Evolutionary conservation across 1,284 basidiomycete genomes (phyloP), one percentile per base, ranked within the genome.

Genomic region (Marasmius sp.): DNA sequence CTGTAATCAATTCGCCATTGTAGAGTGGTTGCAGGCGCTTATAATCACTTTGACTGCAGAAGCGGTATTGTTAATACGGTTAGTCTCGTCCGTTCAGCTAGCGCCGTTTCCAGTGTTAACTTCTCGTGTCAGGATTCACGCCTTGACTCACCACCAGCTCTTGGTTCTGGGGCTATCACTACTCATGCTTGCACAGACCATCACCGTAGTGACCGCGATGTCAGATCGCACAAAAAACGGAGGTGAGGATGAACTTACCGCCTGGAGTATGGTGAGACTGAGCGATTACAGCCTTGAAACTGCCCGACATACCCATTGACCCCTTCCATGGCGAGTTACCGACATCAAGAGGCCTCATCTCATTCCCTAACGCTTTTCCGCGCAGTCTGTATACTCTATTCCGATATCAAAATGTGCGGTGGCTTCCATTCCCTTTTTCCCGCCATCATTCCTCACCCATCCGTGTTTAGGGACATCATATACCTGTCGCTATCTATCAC

Each of bases 1-100:
- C 38, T 72, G 71, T 61, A 61, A 70, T 52, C 69, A 67, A 16
- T 72, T 72, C 51, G 70, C 69, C n/a, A 69, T 70, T 34, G 69
- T 71, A 3, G 67, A 72, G 64, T 72, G 70, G 70, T 50, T 71
- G 9, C 68, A 72, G 57, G 69, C 70, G 2, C 64, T 72, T 9
- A 61, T 71, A 16, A 68, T 69, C 22, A 65, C 68, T 20, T 63
- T 72, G n/a, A 69, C 69, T 8, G 71, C 71, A 0, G 71, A 72
- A 61, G 51, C 64, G 9, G 66, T 72, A 10, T 58, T 72, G 36
- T 47, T 71, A 20, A 56, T 70, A 43, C 67, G 71, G 71, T 70
- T 27, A 52, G 60, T 34, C 22, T 27, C 1, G 22, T 50, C 6
- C 7, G 41, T n/a, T 47, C 27, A 2, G 34, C 9, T 16, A 33